Base-by-base conservation (phyloP, 805 yeast species). In the Naumovozyma castellii region DNA sequence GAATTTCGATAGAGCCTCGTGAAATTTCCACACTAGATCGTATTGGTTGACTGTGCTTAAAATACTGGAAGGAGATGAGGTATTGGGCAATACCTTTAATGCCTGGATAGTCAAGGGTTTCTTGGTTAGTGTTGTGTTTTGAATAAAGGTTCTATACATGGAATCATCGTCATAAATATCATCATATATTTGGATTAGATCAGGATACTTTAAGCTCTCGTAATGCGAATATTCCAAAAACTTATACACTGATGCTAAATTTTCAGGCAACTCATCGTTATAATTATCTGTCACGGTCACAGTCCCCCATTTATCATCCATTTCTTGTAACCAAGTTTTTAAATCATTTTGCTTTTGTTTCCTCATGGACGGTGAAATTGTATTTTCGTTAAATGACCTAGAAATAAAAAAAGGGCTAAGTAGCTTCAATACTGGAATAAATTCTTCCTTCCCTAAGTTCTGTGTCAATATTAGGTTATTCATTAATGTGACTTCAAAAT, bases 401-500 rank as follows among this genome's bases (percentile, higher is more conserved):
- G 71, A 67, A 40, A 54, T 66, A 50, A 51, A 63, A 57, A 46
- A 78, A 59, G 51, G 76, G 47, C 56, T 72, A 69, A 48, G 66
- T 57, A 43, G 67, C 46, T 35, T 74, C 62, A 53, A 64, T 59
- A 55, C 51, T 3, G 62, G 56, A 4, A 56, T 49, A 30, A 57
- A 57, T 13, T 72, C 64, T 32, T 67, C 65, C 40, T 66, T 67
- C 0, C 81, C 81, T 39, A 74, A 41, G 49, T 76, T 76, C 35
- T 68, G 66, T 30, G 75, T 57, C 37, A 69, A 67, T 37, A 78
- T 59, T 36, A 78, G 64, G 36, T 69, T 51, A 14, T 70, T 64
- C 5, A 75, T 68, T 34, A 76, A 36, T 3, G 61, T 46, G 43
- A 67, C 44, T 59, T 72, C 62, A 62, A 73, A 62, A 5, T 37